phyloP scores from a whole-genome alignment of 2,329 filamentous ascomycete genomes.

The Calonectria crousiana region DNA sequence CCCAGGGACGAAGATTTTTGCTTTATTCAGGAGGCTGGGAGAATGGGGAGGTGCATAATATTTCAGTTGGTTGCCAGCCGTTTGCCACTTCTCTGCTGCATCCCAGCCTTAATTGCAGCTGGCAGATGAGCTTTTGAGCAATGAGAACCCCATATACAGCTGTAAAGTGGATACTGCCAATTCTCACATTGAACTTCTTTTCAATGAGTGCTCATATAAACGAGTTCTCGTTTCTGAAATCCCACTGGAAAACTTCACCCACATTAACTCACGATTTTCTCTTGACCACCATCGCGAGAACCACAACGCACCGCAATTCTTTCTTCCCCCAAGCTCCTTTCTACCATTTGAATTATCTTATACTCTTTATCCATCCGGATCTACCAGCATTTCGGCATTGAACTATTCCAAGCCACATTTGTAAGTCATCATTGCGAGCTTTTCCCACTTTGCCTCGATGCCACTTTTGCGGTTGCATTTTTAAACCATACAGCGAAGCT shows the following conservation, averaged over 20 bases:
- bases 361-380: neutral
- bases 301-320: neutral
- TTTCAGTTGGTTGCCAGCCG: constrained; percentile 3
- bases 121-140: neutral
- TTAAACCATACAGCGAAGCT: neutral
- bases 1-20: no score
- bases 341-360: neutral
- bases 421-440: neutral
- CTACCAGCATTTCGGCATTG: neutral
- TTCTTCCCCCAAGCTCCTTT: neutral
- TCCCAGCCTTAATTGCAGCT: constrained; percentile 6
- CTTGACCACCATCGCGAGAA: neutral
- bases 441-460: neutral
- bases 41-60: neutral
- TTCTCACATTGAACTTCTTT: neutral
- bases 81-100: neutral
- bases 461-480: neutral
- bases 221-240: constrained; percentile 1
- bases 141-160: neutral
- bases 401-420: neutral
- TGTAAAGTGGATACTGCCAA: neutral
- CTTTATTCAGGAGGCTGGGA: neutral
- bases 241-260: neutral
- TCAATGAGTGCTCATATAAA: neutral
- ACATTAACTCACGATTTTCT: neutral